Base-by-base conservation (phyloP, 129 eudicot genomes). In the Arctium minus region DNA sequence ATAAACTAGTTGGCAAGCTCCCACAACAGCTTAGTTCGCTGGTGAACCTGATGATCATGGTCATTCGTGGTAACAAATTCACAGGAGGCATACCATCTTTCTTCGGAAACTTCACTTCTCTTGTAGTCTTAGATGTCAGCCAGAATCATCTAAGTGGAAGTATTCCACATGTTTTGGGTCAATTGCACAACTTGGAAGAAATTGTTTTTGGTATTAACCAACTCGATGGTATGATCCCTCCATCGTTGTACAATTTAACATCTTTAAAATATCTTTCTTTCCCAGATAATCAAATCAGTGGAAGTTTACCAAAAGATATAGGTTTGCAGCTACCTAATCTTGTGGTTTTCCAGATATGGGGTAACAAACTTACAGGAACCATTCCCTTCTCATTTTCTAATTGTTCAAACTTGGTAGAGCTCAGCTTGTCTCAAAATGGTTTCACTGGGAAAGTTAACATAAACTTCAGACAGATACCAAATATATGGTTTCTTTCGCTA, bases 351-450 rank as follows among this genome's bases (percentile, higher is more conserved):
- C 8, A 69, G 50, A 68, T 85, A 56, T 9, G 48, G 48, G 81
- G 39, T 1, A 87, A 85, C 44, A 74, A 56, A 0, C 75, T 87
- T 70, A 85, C 82, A 6, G 93, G 93, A 36, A 76, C 44, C 71
- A 78, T 87, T 71, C 93, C 90, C 1, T 56, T 12, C 60, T 83
- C 80, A 8, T 69, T 87, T 67, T 88, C 91, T 44, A 85, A 83
- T 79, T 74, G 80, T 72, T 82, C 89, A 65, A 78, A 85, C 73
- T 56, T 90, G 46, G 36, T 0, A 67, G 32, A 36, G 27, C 80
- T 90, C 7, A 11, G 9, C n/a, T 22, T 80, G 22, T 31, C 27
- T 0, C 40, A 5, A 5, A 89, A 87, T 4, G 15, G 29, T 15
- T 84, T 87, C 70, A 76, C 87, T 7, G 93, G 93, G 50, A 70